phyloP scores from a whole-genome alignment of 768 basidiomycete species.

The Holtermannia corniformis region DNA sequence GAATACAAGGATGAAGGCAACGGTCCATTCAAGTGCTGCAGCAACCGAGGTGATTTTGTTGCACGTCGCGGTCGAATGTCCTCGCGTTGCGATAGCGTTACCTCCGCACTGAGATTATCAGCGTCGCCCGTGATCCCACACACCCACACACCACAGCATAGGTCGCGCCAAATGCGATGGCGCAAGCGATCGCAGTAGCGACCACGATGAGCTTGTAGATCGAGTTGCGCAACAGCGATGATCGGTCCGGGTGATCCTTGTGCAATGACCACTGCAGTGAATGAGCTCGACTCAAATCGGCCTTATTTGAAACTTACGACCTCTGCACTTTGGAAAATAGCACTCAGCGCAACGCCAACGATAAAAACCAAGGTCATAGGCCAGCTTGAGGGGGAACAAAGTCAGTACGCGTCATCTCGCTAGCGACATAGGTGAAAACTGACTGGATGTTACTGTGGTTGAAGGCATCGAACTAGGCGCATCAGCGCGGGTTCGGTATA shows the following conservation, averaged over 20 bases:
- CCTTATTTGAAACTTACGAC: slow-evolving; percentile 18
- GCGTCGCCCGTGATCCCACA: background rate
- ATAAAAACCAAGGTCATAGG: slow-evolving; percentile 40
- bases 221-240: slow-evolving; percentile 38
- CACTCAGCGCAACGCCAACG: slow-evolving; percentile 40
- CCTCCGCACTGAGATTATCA: slow-evolving; percentile 19
- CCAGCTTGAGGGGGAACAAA: slow-evolving; percentile 16
- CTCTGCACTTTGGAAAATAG: slow-evolving; percentile 41
- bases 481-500: background rate
- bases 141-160: slow-evolving; percentile 24
- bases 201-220: slow-evolving; percentile 42
- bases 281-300: background rate
- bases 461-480: slow-evolving; percentile 35
- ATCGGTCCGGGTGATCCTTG: slow-evolving; percentile 42
- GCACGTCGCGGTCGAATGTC: slow-evolving; percentile 24
- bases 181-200: slow-evolving; percentile 31
- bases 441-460: slow-evolving; percentile 35
- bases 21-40: slow-evolving; percentile 41
- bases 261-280: slow-evolving; percentile 32
- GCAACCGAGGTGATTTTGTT: slow-evolving; percentile 36
- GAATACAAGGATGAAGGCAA: slow-evolving; percentile 36
- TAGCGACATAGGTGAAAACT: background rate
- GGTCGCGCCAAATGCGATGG: slow-evolving; percentile 41
- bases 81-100: slow-evolving; percentile 8
- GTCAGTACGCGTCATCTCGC: background rate